Base-by-base conservation (phyloP, 306 rosid species). In the Rubus idaeus region DNA sequence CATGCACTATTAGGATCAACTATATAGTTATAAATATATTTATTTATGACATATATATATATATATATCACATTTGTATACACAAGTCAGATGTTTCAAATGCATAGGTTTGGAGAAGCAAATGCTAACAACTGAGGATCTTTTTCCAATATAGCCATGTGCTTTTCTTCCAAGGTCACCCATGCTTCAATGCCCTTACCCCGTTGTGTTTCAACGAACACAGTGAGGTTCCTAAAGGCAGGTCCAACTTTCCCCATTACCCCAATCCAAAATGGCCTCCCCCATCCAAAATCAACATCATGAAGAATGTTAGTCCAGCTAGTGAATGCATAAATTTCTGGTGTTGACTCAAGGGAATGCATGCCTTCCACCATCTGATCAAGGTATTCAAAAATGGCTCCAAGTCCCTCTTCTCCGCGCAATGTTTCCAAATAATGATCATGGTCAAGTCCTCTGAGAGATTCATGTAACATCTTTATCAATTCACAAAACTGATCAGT, bases 251-350 rank as follows among this genome's bases (percentile, higher is more conserved):
- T 83, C 8, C 89, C 95, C 75, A 74, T 80, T n/a, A 69, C 79
- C 4, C 88, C 89, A 69, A 68, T 78, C 92, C 92, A 90, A 63
- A 71, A n/a, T 2, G 92, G 92, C 78, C 68, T 83, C 3, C 92
- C 92, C 83, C 81, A 84, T 1, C 95, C 90, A 77, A 88, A 90
- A 72, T 90, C 88, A 3, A 82, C 12, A 16, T 86, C 86, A 30
- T 61, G 46, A 6, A 88, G 83, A 73, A 86, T 64, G 20, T 40
- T 45, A 0, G 65, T 41, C 86, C 92, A 90, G 66, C 90, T 88
- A 12, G 91, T 77, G 26, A 86, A 81, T n/a, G 73, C 77, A 46
- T 77, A 18, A 5, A 72, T 52, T 10, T 80, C 72, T 4, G 88
- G 79, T 30, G 37, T 73, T 40, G 50, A 10, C 4, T 83, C 86